phyloP scores from a whole-genome alignment of 2,329 filamentous ascomycete species.

The Pseudocercospora vitis region DNA sequence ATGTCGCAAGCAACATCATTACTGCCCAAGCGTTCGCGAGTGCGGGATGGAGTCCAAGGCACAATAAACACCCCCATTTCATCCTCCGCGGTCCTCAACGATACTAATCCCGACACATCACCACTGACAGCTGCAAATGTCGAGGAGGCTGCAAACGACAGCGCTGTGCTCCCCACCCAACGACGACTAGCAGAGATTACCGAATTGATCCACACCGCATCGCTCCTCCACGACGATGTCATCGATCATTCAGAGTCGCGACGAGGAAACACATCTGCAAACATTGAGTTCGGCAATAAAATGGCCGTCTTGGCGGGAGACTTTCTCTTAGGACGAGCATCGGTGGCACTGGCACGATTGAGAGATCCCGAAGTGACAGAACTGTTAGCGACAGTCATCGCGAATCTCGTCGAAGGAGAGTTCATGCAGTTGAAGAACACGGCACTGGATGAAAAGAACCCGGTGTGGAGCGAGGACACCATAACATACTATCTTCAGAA shows the following conservation, averaged over 20 bases:
- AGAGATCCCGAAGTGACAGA: slow-evolving; percentile 93
- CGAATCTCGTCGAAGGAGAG: slow-evolving; percentile 95
- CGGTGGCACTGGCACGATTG: slow-evolving; percentile 85
- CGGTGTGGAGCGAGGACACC: slow-evolving; percentile 82
- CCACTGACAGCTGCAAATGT: slow-evolving; percentile 55
- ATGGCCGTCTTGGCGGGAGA: slow-evolving; percentile 99
- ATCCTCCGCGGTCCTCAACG: slow-evolving; percentile 64
- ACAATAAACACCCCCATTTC: slow-evolving; percentile 63
- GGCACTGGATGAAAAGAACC: slow-evolving; percentile 78
- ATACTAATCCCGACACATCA: slow-evolving; percentile 70
- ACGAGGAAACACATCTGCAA: slow-evolving; percentile 81
- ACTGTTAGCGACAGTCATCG: slow-evolving; percentile 91
- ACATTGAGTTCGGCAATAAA: slow-evolving; percentile 96
- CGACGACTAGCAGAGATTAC: slow-evolving; percentile 92
- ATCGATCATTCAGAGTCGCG: slow-evolving; percentile 89
- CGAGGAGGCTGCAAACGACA: slow-evolving; percentile 49
- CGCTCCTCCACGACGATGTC: slow-evolving; percentile 94
- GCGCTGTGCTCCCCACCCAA: slow-evolving; percentile 86
- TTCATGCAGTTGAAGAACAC: slow-evolving; percentile 99
- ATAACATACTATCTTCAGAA: slow-evolving; percentile 95
- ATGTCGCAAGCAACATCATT: slow-evolving; percentile 94
- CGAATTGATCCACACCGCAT: slow-evolving; percentile 95
- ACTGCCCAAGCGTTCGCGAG: slow-evolving; percentile 62
- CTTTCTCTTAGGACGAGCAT: slow-evolving; percentile 88
- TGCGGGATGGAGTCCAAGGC: slow-evolving; percentile 33